Base-by-base conservation (phyloP, 805 yeast genomes). In the Teunomyces barrocoloradensis region DNA sequence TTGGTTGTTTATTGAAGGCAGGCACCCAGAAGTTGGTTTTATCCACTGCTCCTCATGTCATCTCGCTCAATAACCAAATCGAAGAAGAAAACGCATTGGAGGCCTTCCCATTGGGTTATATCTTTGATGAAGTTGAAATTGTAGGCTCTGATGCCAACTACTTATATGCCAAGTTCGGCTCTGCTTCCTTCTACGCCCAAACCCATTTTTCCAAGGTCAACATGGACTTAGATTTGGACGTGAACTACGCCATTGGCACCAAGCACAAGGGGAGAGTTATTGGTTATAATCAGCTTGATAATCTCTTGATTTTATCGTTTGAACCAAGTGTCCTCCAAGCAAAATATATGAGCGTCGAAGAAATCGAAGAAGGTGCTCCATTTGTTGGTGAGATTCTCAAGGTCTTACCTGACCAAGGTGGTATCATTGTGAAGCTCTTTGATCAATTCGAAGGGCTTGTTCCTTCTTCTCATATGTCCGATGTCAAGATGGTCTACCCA, bases 21-120 rank as follows among this genome's bases (percentile, higher is more conserved):
- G 80, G 79, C 36, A 74, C 78, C 3, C 85, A 81, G 55, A 84
- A 78, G 60, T 65, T 87, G 21, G 73, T 82, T 12, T 70, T 92
- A 21, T 87, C 97, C 3, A 56, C 78, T 9, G 69, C 82, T 43
- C 84, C 87, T 1, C 80, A 80, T 49, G 67, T 84, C 3, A 54
- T 81, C 42, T 59, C 64, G 59, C 27, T 74, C 74, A 17, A 43
- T 23, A 42, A 28, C 12, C 32, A 28, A 12, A 27, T 45, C 37
- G 51, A 48, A 9, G 53, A 54, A 17, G 50, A 58, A 53, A 13
- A 60, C 58, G 61, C 71, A 5, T 54, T 82, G 42, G 84, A 80
- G 44, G 85, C 91, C 0, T 85, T 87, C 69, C 89, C 94, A 23
- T 64, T 84, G 36, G 98, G 99, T n/a, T 83, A 84, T 53, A 70